Evolutionary conservation across 495 filamentous ascomycete genomes (phyloP).

Genomic region (Penicillium crystallinum): DNA sequence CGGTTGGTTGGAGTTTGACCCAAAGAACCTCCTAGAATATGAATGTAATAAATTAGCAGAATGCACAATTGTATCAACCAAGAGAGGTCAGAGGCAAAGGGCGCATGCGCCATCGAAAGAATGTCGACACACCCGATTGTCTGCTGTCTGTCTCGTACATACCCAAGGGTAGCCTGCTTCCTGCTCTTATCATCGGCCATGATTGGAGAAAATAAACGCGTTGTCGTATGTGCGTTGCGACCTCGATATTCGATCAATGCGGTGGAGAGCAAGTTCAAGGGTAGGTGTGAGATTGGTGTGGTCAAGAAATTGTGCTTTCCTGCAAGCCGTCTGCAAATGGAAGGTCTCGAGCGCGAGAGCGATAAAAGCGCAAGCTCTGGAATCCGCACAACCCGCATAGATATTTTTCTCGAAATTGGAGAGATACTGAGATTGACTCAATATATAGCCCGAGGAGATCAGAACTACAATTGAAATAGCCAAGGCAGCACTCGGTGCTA

Average conservation of each 20-base stretch:
- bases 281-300: background rate
- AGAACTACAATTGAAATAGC: background rate
- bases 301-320: background rate
- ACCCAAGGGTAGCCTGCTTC: constrained; percentile 91
- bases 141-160: constrained; percentile 74
- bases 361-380: constrained; percentile 15
- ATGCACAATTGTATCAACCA: background rate
- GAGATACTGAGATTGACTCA: background rate
- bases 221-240: background rate
- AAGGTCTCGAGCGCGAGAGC: constrained; percentile 14
- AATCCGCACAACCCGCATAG: constrained; percentile 29
- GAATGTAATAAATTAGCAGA: background rate
- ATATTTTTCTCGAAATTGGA: background rate
- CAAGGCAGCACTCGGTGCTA: constrained; percentile 14
- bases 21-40: constrained; percentile 38
- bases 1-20: constrained; percentile 39
- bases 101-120: background rate
- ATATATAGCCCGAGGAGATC: constrained; percentile 9
- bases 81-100: background rate
- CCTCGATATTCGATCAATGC: background rate
- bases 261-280: background rate
- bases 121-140: constrained; percentile 70
- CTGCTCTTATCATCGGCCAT: constrained; percentile 40
- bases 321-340: background rate
- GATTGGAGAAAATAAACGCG: background rate